Conservation (phyloP, 805 yeast genomes). For the Starmerella ratchasimensis region DNA sequence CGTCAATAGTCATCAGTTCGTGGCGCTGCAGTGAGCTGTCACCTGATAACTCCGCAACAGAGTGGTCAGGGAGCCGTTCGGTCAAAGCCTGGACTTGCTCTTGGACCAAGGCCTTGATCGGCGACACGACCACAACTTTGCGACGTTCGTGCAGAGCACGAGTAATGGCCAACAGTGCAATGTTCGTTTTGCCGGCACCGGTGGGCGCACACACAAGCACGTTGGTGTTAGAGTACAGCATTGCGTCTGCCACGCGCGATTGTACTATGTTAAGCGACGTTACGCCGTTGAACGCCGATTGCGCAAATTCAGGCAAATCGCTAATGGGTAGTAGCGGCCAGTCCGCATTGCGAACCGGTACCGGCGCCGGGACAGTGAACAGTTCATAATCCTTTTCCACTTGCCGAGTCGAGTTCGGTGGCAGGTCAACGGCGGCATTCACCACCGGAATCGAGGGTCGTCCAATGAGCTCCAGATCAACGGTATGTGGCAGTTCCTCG, state of each 20-base stretch:
- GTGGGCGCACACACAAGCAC: conserved; percentile 90
- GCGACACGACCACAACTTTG: conserved; percentile 81
- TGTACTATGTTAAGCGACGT: conserved; percentile 73
- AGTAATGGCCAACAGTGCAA: conserved; percentile 76
- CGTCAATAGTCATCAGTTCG: conserved; percentile 65
- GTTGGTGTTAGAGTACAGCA: conserved; percentile 58
- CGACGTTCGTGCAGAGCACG: conserved; percentile 46
- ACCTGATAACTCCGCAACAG: conserved; percentile 80
- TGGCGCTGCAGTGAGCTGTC: conserved; percentile 64
- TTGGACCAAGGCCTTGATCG: conserved; percentile 86
- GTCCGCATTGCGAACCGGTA: conserved; percentile 27
- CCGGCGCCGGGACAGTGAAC: conserved; percentile 85
- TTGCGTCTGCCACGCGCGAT: conserved; percentile 66
- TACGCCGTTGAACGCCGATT: conserved; percentile 50
- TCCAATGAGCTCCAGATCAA: conserved; percentile 60
- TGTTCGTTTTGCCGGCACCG: conserved; percentile 97
- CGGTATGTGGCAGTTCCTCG: conserved; percentile 32
- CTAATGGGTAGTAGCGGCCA: conserved; percentile 30
- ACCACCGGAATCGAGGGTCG: conserved; percentile 62
- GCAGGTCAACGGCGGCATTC: conserved; percentile 53
- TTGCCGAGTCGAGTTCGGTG: conserved; percentile 71
- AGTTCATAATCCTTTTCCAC: conserved; percentile 68
- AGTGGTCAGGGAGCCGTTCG: conserved; percentile 53
- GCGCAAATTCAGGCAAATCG: conserved; percentile 72
- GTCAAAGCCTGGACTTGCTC: conserved; percentile 84